These are phyloP conservation scores for Pseudocercospora musae DNA, from an alignment of 2,329 filamentous ascomycete species.

Conservation along the genomic window DNA sequence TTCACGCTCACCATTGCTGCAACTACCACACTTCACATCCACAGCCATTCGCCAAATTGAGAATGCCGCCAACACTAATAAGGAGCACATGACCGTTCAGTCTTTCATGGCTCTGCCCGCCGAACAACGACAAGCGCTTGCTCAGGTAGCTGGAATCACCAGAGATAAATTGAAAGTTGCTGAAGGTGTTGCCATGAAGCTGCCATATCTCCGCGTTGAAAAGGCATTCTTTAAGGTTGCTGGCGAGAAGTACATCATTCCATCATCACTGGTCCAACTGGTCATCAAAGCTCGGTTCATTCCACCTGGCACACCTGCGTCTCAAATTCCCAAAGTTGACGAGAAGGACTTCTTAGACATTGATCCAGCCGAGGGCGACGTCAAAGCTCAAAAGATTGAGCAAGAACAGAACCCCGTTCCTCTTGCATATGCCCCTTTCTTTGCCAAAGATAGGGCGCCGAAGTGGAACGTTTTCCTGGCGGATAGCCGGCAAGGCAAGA, in stretches of 20 bases:
- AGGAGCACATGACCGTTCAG: conserved; percentile 72
- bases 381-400: conserved; percentile 70
- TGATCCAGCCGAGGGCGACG: conserved; percentile 87
- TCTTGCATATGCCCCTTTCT: conserved; percentile 86
- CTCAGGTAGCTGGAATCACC: conserved; percentile 67
- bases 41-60: conserved; percentile 62
- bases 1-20: conserved; percentile 64
- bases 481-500: conserved; percentile 90
- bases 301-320: conserved; percentile 68
- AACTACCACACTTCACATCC: conserved; percentile 82
- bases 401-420: conserved; percentile 72
- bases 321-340: conserved; percentile 69
- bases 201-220: conserved; percentile 79
- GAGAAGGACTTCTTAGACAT: conserved; percentile 82
- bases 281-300: conserved; percentile 94
- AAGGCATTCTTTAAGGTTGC: conserved; percentile 98
- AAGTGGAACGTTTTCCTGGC: conserved; percentile 93
- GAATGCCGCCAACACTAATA: conserved; percentile 55
- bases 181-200: conserved; percentile 73
- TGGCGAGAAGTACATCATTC: conserved; percentile 88
- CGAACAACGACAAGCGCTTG: conserved; percentile 66
- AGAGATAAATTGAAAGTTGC: conserved; percentile 74
- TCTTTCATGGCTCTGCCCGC: conserved; percentile 85
- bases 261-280: conserved; percentile 86
- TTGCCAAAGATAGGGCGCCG: conserved; percentile 82